Base-by-base conservation (phyloP, 1,139 yeast species). In the Candida tetrigidarum region DNA sequence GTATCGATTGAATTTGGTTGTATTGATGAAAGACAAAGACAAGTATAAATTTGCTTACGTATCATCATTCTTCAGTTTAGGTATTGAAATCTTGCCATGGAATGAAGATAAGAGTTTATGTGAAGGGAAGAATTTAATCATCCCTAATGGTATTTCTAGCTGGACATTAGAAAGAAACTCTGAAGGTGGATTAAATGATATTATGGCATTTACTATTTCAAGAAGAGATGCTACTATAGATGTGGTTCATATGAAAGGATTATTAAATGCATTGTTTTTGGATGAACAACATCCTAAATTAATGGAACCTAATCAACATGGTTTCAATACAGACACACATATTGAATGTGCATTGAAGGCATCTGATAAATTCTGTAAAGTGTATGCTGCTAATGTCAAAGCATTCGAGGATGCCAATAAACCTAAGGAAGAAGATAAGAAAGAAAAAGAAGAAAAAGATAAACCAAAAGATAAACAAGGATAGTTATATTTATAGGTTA, bases 1-100 rank as follows among this genome's bases (percentile, higher is more conserved):
- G 56, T 75, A 76, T 53, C 66, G 83, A 49, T 81, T 83, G 5
- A 68, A 69, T 39, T 48, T 70, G 51, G 59, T 76, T 37, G 56
- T 72, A 16, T 51, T 78, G 15, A 53, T 73, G 11, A 66, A 69
- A 43, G 79, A 74, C 49, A 65, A 68, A 1, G 45, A 70, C 54
- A 45, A n/a, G 51, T 49, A 22, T 64, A 47, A 38, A 44, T 68
- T 69, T 9, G 57, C 64, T 35, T 66, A 64, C 40, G 57, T 67
- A 2, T 64, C 73, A 37, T 60, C 72, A 0, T 70, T 67, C 3
- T 54, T 69, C 11, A 63, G 70, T 0, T 65, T 72, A 43, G 64
- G 63, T 34, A 54, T 67, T 11, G 66, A 66, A 2, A 10, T 58
- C 63, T 34, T 65, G 27, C 65, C 67, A 1, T 69, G 71, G 72